Evolutionary conservation across 192 early-diverging fungal species (phyloP), one percentile per base, ranked within the genome.

Genomic region (Chytriomyces sp.): DNA sequence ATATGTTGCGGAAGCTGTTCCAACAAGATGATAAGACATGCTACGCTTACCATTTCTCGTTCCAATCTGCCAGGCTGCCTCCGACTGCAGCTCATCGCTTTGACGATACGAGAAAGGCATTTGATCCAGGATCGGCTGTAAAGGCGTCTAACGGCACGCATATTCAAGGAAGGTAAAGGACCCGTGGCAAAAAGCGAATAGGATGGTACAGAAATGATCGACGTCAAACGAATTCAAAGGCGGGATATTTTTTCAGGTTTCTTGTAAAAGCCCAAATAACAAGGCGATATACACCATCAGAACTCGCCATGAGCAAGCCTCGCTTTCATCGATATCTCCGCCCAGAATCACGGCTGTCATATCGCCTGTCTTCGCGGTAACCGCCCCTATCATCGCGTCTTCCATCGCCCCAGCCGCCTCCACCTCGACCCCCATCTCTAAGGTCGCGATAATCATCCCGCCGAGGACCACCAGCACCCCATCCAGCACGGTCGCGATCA

Each of bases 361-460:
- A 49, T 12, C 66, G 52, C 10, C 40, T 53, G 8, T 36, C 66
- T 7, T 39, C 34, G 5, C 52, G 5, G 14, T 26, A 25, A n/a
- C 56, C 6, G 31, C 61, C 26, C 26, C 55, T 10, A 59, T 57
- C 54, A 41, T 55, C 7, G 32, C 33, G n/a, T 19, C 56, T 57
- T 8, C 69, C 25, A 5, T 39, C 32, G n/a, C 56, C 57, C n/a
- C 39, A 28, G 3, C 31, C 19, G 56, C 28, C 56, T 14, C 56
- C 19, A 30, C 28, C 66, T 56, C 82, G 75, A 52, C 82, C 77
- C 78, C 55, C 80, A 69, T 66, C 77, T 65, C 52, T 75, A 22
- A 3, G 44, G 44, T 1, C 17, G 44, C 22, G 44, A 22, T 49
- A 22, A n/a, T 79, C 70, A 39, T 79, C 64, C 33, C 75, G 77